These are phyloP conservation scores for Cryptococcus maquisensis DNA, from an alignment of 1,284 basidiomycete species.

Conservation along the genomic window DNA sequence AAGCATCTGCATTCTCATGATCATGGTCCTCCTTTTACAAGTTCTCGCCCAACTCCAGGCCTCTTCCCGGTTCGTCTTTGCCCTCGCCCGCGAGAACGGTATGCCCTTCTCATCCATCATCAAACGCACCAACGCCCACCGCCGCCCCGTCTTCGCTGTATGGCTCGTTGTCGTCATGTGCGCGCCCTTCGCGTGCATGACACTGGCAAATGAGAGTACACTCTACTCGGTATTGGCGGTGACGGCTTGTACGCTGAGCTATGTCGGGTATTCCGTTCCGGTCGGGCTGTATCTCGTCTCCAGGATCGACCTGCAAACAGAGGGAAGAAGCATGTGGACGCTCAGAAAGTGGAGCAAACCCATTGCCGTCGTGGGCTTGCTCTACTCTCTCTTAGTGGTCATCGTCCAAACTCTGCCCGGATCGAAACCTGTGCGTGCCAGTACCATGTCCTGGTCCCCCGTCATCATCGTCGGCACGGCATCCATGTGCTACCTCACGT, in stretches of 20 bases:
- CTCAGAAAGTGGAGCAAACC: slow-evolving; percentile 40
- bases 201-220: slow-evolving; percentile 20
- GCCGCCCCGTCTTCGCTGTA: slow-evolving; percentile 41
- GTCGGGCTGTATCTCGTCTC: slow-evolving; percentile 41
- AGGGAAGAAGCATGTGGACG: slow-evolving; percentile 45
- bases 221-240: slow-evolving; percentile 39
- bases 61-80: slow-evolving; percentile 46
- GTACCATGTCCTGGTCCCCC: slow-evolving; percentile 43
- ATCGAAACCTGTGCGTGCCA: slow-evolving; percentile 28
- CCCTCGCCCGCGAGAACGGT: slow-evolving; percentile 46
- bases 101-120: slow-evolving; percentile 43
- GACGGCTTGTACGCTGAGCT: slow-evolving; percentile 35
- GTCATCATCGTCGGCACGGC: slow-evolving; percentile 34
- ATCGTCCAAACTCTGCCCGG: slow-evolving; percentile 38
- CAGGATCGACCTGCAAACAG: slow-evolving; percentile 36
- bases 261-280: slow-evolving; percentile 40
- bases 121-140: slow-evolving; percentile 33
- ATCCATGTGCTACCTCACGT: slow-evolving; percentile 31
- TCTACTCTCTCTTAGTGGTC: slow-evolving; percentile 32
- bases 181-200: slow-evolving; percentile 35
- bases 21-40: slow-evolving; percentile 38
- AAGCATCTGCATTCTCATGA: slow-evolving; percentile 31
- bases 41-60: slow-evolving; percentile 46
- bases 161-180: slow-evolving; percentile 37
- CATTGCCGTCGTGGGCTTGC: slow-evolving; percentile 28